phyloP scores from a whole-genome alignment of 306 rosid species.

The Gynostemma pentaphyllum region DNA sequence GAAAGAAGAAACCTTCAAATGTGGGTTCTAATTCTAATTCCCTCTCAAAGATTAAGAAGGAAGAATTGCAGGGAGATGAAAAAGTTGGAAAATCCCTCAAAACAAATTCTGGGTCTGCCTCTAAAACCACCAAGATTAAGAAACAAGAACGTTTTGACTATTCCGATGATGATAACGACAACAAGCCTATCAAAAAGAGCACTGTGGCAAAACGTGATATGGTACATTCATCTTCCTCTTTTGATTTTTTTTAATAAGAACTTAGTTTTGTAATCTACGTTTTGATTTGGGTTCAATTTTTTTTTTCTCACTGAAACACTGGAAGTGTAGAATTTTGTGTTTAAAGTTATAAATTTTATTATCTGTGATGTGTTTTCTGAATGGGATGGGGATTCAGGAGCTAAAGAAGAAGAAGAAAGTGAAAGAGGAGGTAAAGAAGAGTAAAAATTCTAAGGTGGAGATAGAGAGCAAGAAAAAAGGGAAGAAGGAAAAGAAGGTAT shows the following conservation, averaged over 20 bases:
- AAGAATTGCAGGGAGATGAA: slow-evolving; percentile 11
- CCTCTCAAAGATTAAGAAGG: slow-evolving; percentile 33
- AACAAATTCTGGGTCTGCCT: background rate
- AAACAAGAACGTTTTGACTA: slow-evolving; percentile 21
- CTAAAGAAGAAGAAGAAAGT: slow-evolving; percentile 27
- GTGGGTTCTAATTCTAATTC: slow-evolving; percentile 23
- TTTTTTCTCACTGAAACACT: background rate
- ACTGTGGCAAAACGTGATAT: slow-evolving; percentile 1
- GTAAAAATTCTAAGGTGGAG: background rate
- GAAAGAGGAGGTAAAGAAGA: slow-evolving; percentile 17
- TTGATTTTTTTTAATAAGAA: too few species aligned
- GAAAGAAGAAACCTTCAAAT: slow-evolving; percentile 24
- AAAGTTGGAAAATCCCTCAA: slow-evolving; percentile 10
- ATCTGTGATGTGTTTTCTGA: background rate
- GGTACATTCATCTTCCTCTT: background rate
- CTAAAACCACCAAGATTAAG: slow-evolving; percentile 31
- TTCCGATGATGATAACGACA: slow-evolving; percentile 13
- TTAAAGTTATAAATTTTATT: background rate
- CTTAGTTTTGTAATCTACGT: background rate
- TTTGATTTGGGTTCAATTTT: background rate
- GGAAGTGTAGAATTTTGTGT: background rate
- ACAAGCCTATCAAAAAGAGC: slow-evolving; percentile 15
- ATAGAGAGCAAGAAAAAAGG: slow-evolving; percentile 18
- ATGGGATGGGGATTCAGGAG: slow-evolving; percentile 26
- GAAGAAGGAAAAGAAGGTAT: slow-evolving; percentile 52